These are phyloP conservation scores for Cymodocea nodosa DNA, from an alignment of 116 monocot species.

Conservation along the genomic window DNA sequence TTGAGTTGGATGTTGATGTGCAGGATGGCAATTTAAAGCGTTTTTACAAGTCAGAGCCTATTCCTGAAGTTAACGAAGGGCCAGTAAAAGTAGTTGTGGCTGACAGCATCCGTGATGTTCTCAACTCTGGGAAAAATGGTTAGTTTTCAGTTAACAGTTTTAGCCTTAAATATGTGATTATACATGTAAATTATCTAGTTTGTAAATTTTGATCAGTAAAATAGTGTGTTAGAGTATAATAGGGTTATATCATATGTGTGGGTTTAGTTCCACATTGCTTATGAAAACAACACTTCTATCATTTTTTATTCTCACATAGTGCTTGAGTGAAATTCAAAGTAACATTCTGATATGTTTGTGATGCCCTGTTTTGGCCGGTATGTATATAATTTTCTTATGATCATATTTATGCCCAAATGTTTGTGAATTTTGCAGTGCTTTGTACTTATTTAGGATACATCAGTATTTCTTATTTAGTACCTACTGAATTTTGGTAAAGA, in stretches of 20 bases:
- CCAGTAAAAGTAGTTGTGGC: slow-evolving; percentile 90
- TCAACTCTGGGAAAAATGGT: slow-evolving; percentile 86
- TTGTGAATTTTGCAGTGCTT: not conserved
- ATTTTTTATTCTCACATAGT: too few species aligned
- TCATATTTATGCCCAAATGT: not conserved
- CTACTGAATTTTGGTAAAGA: too few species aligned
- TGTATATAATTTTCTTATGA: too few species aligned
- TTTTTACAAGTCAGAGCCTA: slow-evolving; percentile 74
- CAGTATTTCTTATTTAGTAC: too few species aligned
- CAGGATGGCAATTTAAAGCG: slow-evolving; percentile 71
- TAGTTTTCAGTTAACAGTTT: not conserved
- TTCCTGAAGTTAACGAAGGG: slow-evolving; percentile 80
- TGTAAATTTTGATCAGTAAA: too few species aligned
- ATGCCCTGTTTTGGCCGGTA: too few species aligned
- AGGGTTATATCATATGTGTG: too few species aligned
- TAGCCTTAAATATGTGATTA: not conserved
- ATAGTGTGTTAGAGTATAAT: too few species aligned
- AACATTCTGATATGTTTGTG: too few species aligned
- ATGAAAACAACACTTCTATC: too few species aligned
- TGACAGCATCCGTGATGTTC: slow-evolving; percentile 51
- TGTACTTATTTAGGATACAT: not conserved
- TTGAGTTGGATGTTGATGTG: slow-evolving; percentile 3
- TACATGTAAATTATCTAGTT: not conserved
- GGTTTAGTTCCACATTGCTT: too few species aligned
- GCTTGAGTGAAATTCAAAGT: not conserved